These are phyloP conservation scores for Nymphaea colorata DNA, from an alignment of 164 flowering plant species.

Conservation along the genomic window DNA sequence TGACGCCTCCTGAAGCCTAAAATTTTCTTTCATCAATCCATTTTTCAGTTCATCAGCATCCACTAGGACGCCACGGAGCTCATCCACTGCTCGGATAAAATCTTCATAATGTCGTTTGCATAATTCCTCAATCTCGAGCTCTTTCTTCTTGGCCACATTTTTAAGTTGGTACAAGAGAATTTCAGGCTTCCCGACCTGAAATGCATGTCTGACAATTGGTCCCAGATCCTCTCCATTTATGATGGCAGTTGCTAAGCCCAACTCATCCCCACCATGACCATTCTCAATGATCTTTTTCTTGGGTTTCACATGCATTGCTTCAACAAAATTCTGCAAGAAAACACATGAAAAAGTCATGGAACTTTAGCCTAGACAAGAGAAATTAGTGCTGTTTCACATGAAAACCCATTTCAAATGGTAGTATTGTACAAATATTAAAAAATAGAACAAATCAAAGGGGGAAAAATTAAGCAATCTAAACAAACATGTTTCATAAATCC, in stretches of 20 bases:
- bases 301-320: constrained; percentile 51
- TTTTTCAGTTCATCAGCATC: constrained; percentile 89
- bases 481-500: too few relatives aligned
- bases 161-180: constrained; percentile 66
- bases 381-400: too few relatives aligned
- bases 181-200: constrained; percentile 73
- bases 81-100: constrained; percentile 85
- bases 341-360: too few relatives aligned
- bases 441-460: too few relatives aligned
- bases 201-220: constrained; percentile 72
- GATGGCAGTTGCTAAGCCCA: constrained; percentile 54
- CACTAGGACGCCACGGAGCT: constrained; percentile 86
- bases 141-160: constrained; percentile 66
- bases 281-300: constrained; percentile 49
- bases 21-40: constrained; percentile 64
- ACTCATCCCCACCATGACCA: constrained; percentile 69
- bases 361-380: too few relatives aligned
- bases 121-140: constrained; percentile 85
- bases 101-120: constrained; percentile 92
- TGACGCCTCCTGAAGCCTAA: constrained; percentile 68
- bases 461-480: too few relatives aligned
- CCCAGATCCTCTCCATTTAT: constrained; percentile 85
- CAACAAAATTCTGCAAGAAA: background rate
- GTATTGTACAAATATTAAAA: too few relatives aligned
- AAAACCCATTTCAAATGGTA: too few relatives aligned